phyloP scores from a whole-genome alignment of 2,329 filamentous ascomycete genomes.

The Periconia macrospinosa region DNA sequence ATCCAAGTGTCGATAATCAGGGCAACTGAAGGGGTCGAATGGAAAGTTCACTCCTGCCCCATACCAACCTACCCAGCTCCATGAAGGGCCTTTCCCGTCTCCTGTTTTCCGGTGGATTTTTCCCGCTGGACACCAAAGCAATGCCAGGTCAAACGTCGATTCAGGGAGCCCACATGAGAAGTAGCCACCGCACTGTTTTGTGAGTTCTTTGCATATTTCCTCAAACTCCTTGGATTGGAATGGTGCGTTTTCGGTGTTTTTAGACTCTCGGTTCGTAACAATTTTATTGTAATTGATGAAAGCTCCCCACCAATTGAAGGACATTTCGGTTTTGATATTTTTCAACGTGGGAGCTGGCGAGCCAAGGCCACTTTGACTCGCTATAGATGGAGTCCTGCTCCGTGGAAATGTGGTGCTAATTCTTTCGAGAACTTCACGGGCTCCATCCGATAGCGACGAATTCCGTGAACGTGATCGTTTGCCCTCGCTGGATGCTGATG shows the following conservation, averaged over 20 bases:
- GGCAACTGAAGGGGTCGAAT: conserved; percentile 36
- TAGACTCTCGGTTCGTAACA: conserved; percentile 23
- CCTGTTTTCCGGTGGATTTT: conserved; percentile 10
- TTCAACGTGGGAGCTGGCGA: conserved; percentile 14
- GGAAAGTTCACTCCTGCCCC: conserved; percentile 32
- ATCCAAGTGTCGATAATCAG: conserved; percentile 25
- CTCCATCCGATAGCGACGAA: conserved; percentile 17
- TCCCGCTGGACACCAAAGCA: conserved; percentile 37
- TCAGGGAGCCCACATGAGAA: conserved; percentile 37
- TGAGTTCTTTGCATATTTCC: conserved; percentile 25
- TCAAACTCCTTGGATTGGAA: conserved; percentile 20
- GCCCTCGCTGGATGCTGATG: conserved; percentile 27
- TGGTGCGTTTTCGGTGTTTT: conserved; percentile 11
- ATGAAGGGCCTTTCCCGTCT: conserved; percentile 25
- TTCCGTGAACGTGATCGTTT: conserved; percentile 26
- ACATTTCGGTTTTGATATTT: conserved; percentile 27
- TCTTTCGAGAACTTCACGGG: conserved; percentile 21
- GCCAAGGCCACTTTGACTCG: conserved; percentile 17
- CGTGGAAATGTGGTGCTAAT: conserved; percentile 24
- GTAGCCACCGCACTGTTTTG: conserved; percentile 31
- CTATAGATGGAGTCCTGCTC: conserved; percentile 29
- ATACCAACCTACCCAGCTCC: conserved; percentile 35
- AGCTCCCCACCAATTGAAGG: conserved; percentile 28
- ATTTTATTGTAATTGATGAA: conserved; percentile 37
- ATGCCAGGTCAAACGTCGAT: conserved; percentile 32